Percentiles rank a stretch among this genome's conserved stretches.
These are phyloP conservation scores for Backusella morwellensis DNA, from an alignment of 192 early-diverging fungal genomes.

Conservation along the genomic window DNA sequence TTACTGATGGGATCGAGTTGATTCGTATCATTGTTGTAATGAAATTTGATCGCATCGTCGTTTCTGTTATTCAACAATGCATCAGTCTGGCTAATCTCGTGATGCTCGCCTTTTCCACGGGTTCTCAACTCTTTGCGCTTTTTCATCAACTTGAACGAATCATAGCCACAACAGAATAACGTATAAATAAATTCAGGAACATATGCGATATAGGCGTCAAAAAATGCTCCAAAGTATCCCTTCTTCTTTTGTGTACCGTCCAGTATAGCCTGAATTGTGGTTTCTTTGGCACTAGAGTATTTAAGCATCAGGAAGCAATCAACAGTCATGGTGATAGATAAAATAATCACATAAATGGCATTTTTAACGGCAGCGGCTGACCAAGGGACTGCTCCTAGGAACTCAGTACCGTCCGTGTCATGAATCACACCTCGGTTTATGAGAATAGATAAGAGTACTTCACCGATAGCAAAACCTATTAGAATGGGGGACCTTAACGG, in stretches of 20 bases:
- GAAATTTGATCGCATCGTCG: neutral
- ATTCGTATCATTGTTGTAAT: too few species aligned
- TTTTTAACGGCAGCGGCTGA: conserved; percentile 21
- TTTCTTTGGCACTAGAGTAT: conserved; percentile 9
- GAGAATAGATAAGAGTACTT: conserved; percentile 14
- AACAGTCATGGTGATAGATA: conserved; percentile 17
- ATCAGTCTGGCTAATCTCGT: neutral
- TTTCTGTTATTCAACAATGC: neutral
- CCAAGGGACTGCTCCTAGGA: conserved; percentile 15
- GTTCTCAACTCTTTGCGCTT: conserved; percentile 24
- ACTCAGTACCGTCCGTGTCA: conserved; percentile 5
- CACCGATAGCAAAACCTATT: conserved; percentile 26
- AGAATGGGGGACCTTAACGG: conserved; percentile 33
- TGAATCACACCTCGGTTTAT: conserved; percentile 15
- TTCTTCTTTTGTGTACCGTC: neutral
- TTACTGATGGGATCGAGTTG: too few species aligned
- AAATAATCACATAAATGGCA: conserved; percentile 17
- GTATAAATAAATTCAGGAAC: conserved; percentile 32
- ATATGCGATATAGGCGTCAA: conserved; percentile 28
- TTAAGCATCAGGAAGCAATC: conserved; percentile 23
- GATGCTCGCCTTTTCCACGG: neutral
- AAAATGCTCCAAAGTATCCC: conserved; percentile 15
- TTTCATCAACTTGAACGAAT: conserved; percentile 20
- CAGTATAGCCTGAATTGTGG: neutral
- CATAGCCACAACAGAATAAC: conserved; percentile 21